Evolutionary conservation across 192 early-diverging fungal genomes (phyloP).

Genomic region (Coemansia furcata): DNA sequence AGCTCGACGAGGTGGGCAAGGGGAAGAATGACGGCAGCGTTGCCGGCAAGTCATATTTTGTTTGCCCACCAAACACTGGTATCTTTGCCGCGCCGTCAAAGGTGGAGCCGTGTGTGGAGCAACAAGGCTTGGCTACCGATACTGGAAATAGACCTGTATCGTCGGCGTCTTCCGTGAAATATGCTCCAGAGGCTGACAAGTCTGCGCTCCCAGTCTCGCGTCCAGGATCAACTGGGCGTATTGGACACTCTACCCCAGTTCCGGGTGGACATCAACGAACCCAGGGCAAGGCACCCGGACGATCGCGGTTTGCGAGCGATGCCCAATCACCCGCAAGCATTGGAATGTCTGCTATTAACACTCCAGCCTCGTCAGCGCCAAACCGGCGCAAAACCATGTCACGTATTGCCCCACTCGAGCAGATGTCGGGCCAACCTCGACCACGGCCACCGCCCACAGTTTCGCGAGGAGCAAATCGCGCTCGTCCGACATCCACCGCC

Average conservation of each 20-base stretch:
- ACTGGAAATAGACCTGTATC: neutral
- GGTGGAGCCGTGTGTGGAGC: slow-evolving; percentile 22
- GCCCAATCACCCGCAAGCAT: slow-evolving; percentile 1
- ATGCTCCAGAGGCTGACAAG: neutral
- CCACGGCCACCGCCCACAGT: slow-evolving; percentile 28
- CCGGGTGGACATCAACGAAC: slow-evolving; percentile 5
- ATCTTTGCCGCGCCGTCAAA: slow-evolving; percentile 72
- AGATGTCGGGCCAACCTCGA: neutral
- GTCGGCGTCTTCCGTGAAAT: slow-evolving; percentile 1
- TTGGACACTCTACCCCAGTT: neutral
- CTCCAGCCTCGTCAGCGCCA: slow-evolving; percentile 14
- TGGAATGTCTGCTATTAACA: neutral
- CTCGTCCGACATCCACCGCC: slow-evolving; percentile 40
- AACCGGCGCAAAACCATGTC: slow-evolving; percentile 37
- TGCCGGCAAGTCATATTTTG: slow-evolving; percentile 67
- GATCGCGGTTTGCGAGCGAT: slow-evolving; percentile 21
- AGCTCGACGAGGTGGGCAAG: slow-evolving; percentile 65
- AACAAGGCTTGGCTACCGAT: neutral
- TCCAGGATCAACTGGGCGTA: neutral
- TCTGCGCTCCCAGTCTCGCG: neutral
- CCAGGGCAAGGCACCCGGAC: slow-evolving; percentile 13
- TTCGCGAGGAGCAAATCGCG: slow-evolving; percentile 22
- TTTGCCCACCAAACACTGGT: slow-evolving; percentile 65
- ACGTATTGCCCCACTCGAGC: slow-evolving; percentile 7
- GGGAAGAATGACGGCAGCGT: slow-evolving; percentile 82